These are phyloP conservation scores for Aspergillus sclerotiicarbonarius DNA, from an alignment of 495 filamentous ascomycete genomes.

Conservation along the genomic window DNA sequence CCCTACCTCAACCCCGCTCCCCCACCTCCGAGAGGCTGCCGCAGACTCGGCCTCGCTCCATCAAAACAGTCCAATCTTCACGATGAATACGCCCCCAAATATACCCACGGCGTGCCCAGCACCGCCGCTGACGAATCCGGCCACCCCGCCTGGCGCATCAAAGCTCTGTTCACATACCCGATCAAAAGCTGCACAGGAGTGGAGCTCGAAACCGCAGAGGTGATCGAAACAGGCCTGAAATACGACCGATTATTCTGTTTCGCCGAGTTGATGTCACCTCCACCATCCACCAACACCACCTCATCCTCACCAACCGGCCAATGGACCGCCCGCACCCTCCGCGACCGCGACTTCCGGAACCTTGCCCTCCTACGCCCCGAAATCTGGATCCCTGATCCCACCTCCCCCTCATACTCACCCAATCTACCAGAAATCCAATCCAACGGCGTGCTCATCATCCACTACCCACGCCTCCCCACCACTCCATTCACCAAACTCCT, in stretches of 20 bases:
- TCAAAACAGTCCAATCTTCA: constrained; percentile 31
- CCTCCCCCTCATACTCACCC: constrained; percentile 39
- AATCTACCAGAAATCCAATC: constrained; percentile 37
- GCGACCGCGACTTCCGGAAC: constrained; percentile 66
- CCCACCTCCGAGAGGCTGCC: constrained; percentile 30
- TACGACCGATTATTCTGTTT: constrained; percentile 86
- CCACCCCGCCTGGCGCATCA: constrained; percentile 55
- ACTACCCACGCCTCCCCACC: constrained; percentile 27
- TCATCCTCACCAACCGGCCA: constrained; percentile 16
- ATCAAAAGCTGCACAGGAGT: constrained; percentile 84
- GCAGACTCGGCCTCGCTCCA: constrained; percentile 31
- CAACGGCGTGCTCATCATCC: constrained; percentile 38
- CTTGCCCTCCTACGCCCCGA: constrained; percentile 74
- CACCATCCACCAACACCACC: constrained; percentile 21
- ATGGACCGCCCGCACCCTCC: constrained; percentile 75
- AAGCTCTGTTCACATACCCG: constrained; percentile 83
- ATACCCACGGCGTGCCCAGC: constrained; percentile 25
- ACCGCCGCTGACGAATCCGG: constrained; percentile 15
- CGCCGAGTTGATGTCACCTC: constrained; percentile 56
- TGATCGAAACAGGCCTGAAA: constrained; percentile 70
- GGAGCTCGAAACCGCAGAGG: constrained; percentile 63
- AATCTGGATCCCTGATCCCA: constrained; percentile 74
- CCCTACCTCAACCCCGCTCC: constrained; percentile 2
- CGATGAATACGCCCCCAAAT: constrained; percentile 39
- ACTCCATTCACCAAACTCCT: constrained; percentile 10